Evolutionary conservation across 352 stramenopile species (phyloP), one percentile per base, ranked within the genome.

Genomic region (Albugo laibachii): DNA sequence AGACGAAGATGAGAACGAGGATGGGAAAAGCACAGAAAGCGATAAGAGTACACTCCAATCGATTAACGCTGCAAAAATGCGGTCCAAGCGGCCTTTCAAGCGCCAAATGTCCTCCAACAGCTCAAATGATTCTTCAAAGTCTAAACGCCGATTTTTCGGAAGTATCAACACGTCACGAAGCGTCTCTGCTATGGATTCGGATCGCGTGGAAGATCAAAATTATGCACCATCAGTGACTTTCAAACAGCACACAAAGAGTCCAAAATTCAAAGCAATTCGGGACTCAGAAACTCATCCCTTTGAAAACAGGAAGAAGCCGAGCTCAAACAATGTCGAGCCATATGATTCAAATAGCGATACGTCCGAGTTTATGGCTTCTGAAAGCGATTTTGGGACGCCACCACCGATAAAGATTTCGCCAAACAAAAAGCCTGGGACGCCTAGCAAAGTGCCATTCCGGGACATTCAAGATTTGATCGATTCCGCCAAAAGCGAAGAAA

Each of bases 261-360:
- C 24, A 3, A 31, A 31, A 31, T 31, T 10, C 8, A 43, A 19
- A 43, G 19, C 16, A 43, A 43, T 8, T 10, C 38, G 38, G 8
- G 43, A 20, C 24, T 16, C 43, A 16, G 20, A 27, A 11, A 46
- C 43, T 46, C 8, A 19, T 43, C 16, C 16, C 38, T 3, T 3
- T 8, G 20, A 43, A 43, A 19, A 8, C 8, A 43, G 20, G 8
- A 43, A 43, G 8, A 43, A 43, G 81, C 19, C 69, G 74, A 56
- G 68, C 83, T 34, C 52, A 51, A 15, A 74, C 63, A 39, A 27
- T 56, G 11, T 69, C 71, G 5, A 83, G 64, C 19, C 66, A 70
- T 5, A 47, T 88, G 5, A 65, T 83, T 52, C 55, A 60, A 16
- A 63, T 84, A 5, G 55, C 63, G 0, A 55, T 88, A 6, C 63